These are phyloP conservation scores for Alternaria arborescens DNA, from an alignment of 2,329 filamentous ascomycete species.

Conservation along the genomic window DNA sequence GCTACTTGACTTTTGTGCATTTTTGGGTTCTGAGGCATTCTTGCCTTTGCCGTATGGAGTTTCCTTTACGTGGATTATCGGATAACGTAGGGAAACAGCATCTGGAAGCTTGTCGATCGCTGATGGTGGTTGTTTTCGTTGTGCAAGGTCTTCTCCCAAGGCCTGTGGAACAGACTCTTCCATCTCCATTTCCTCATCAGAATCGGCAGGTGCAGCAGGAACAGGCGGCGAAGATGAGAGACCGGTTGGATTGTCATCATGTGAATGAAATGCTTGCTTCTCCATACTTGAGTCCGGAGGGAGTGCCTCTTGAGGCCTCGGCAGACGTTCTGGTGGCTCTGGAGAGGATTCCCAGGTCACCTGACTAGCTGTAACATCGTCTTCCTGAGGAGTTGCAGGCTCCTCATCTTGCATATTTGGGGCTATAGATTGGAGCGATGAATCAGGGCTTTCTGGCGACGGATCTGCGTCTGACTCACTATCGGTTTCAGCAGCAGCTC, in stretches of 20 bases:
- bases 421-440: constrained; percentile 14
- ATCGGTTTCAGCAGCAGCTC: constrained; percentile 20
- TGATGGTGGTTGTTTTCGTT: not conserved
- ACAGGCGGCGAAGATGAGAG: constrained; percentile 32
- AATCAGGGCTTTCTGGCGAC: constrained; percentile 16
- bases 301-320: constrained; percentile 17
- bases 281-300: constrained; percentile 46
- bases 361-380: not conserved
- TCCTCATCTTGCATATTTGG: constrained; percentile 19
- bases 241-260: constrained; percentile 15
- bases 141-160: constrained; percentile 34
- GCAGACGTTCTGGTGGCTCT: constrained; percentile 26
- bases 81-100: not conserved
- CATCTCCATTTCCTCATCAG: constrained; percentile 44
- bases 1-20: constrained; percentile 22
- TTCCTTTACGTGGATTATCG: constrained; percentile 40
- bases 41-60: constrained; percentile 39
- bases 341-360: constrained; percentile 32
- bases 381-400: constrained; percentile 15
- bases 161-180: constrained; percentile 39
- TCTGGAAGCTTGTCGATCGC: not conserved
- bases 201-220: constrained; percentile 11
- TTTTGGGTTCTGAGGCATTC: constrained; percentile 9
- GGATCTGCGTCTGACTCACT: constrained; percentile 23
- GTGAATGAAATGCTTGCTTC: not conserved